These are phyloP conservation scores for Cytauxzoon felis DNA, from an alignment of 169 alveolate genomes.

Conservation along the genomic window DNA sequence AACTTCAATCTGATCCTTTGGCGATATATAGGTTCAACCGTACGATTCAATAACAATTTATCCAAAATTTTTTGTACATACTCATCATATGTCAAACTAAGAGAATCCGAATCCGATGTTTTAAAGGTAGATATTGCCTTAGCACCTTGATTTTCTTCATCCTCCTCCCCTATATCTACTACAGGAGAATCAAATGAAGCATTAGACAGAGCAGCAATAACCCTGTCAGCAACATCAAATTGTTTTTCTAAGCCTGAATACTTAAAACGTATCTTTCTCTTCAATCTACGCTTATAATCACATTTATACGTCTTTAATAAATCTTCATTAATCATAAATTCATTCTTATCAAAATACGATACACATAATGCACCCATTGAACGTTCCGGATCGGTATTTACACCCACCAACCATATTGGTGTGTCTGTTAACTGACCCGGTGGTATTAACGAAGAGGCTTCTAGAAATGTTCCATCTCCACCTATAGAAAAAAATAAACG, in stretches of 20 bases:
- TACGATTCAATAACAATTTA: constrained; percentile 18
- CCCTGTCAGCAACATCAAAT: neutral
- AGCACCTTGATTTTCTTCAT: neutral
- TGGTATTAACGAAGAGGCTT: constrained; percentile 75
- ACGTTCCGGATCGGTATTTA: constrained; percentile 75
- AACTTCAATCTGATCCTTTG: constrained; percentile 48
- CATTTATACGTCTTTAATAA: no score
- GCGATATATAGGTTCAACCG: constrained; percentile 37
- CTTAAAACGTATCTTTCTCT: neutral
- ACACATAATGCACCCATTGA: constrained; percentile 70
- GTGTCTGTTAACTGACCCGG: constrained; percentile 7
- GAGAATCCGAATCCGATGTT: neutral
- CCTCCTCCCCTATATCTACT: neutral
- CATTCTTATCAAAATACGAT: constrained; percentile 51
- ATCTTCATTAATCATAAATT: no score
- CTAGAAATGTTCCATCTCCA: constrained; percentile 79
- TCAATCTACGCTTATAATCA: neutral
- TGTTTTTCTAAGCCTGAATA: neutral
- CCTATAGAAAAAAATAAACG: constrained; percentile 35
- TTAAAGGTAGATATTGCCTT: neutral
- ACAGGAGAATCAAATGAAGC: neutral
- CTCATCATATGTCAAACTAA: constrained; percentile 39
- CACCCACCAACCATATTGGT: constrained; percentile 64
- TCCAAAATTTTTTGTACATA: constrained; percentile 41
- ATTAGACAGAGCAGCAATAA: neutral